Base-by-base conservation (phyloP, 805 yeast genomes). In the Millerozyma miso region DNA sequence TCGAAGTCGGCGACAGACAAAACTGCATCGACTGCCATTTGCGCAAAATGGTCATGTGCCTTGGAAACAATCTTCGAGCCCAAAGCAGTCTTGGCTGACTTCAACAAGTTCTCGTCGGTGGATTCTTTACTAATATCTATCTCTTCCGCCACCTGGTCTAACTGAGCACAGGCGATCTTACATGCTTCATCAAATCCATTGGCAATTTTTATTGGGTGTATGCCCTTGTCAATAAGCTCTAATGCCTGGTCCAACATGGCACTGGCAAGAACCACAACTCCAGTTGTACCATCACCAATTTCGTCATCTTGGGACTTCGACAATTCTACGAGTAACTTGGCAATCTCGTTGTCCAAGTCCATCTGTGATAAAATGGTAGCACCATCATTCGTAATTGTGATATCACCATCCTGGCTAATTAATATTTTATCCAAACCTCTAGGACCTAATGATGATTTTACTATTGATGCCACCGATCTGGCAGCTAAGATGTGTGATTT, bases 201-300 rank as follows among this genome's bases (percentile, higher is more conserved):
- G 50, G 98, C 98, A 52, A 93, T 82, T 59, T 91, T 85, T 53
- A 93, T 88, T 37, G 99, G 99, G 60, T 93, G 99, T 49, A 93
- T 90, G 44, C 98, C 98, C 70, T 87, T 88, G 59, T 93, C 97
- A 52, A 93, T 90, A 49, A 93, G 78, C 60, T 89, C 97, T 43
- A 85, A 67, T 2, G 99, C 97, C 69, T 93, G 96, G 63, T 91
- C 97, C 45, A 93, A 74, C 50, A 93, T 72, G 2, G 98, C 95
- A 52, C 96, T 86, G 1, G 99, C 98, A 40, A 93, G 72, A 2
- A 93, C 98, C 41, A 93, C 98, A 20, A 93, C 99, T 60, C 98
- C 98, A 4, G 99, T 93, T 20, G 99, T 93, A 59, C 99, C 99
- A 63, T 91, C 99, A 43, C 99, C 99, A 61, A 91, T 88, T 69